Conservation (phyloP, 2,329 filamentous ascomycete species). For the Ascochyta pisi region DNA sequence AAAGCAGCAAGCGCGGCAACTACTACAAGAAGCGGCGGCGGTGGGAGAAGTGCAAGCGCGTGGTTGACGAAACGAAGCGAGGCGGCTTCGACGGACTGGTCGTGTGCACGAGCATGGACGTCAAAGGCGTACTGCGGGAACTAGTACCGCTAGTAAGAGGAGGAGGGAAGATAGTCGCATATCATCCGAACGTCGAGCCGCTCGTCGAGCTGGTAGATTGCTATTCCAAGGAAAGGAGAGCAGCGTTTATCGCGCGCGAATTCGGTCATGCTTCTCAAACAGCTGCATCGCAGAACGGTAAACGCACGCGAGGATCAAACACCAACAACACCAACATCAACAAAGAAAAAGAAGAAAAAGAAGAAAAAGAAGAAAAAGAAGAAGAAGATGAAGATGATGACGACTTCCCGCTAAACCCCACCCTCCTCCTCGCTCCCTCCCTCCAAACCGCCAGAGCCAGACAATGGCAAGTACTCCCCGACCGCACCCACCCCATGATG, state of each 20-base stretch:
- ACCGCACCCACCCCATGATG: conserved; percentile 93
- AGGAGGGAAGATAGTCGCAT: conserved; percentile 84
- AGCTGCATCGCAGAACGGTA: conserved; percentile 25
- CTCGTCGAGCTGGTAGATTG: conserved; percentile 79
- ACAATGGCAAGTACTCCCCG: conserved; percentile 89
- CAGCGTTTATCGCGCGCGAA: conserved; percentile 63
- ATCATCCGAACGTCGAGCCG: conserved; percentile 81
- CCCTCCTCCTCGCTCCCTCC: conserved; percentile 76
- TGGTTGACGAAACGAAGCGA: conserved; percentile 75
- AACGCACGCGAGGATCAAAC: not conserved
- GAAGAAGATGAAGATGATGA: conserved; percentile 46
- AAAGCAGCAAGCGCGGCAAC: conserved; percentile 79
- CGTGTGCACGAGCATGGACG: conserved; percentile 83
- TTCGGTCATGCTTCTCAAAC: conserved; percentile 20
- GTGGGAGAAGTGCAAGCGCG: conserved; percentile 74
- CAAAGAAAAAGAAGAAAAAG: conserved; percentile 12
- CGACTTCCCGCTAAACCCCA: conserved; percentile 88
- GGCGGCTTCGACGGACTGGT: conserved; percentile 86
- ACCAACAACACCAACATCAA: too few relatives aligned
- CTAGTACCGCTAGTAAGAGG: conserved; percentile 81
- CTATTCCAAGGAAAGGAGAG: conserved; percentile 80
- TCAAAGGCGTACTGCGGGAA: conserved; percentile 75
- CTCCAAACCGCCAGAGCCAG: conserved; percentile 82
- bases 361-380: conserved; percentile 13
- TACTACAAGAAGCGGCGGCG: conserved; percentile 90